A percentile compares a stretch with the other conserved stretches of the same genome.
These are phyloP conservation scores for Apiospora arundinis DNA, from an alignment of 2,329 filamentous ascomycete species.

Conservation along the genomic window DNA sequence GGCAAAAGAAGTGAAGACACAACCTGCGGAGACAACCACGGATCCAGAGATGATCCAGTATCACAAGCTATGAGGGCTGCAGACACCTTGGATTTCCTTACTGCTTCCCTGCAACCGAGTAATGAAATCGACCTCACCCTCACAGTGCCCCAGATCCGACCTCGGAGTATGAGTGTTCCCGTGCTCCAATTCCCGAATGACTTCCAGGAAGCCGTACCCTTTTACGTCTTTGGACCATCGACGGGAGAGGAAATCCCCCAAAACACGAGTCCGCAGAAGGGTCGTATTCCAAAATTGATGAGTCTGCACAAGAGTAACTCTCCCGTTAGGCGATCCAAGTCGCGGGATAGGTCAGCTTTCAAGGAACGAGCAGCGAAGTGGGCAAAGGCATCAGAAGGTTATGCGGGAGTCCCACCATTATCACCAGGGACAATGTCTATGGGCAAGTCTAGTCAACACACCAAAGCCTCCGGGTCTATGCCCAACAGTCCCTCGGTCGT, in stretches of 20 bases:
- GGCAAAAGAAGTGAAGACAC: conserved; percentile 23
- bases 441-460: conserved; percentile 29
- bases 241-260: neutral
- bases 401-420: neutral
- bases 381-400: conserved; percentile 20
- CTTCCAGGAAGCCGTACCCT: conserved; percentile 52
- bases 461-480: conserved; percentile 30
- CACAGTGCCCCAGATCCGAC: conserved; percentile 34
- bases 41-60: conserved; percentile 52
- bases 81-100: conserved; percentile 62
- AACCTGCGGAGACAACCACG: conserved; percentile 16
- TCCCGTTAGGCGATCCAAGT: neutral
- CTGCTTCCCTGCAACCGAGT: conserved; percentile 58
- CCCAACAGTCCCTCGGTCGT: conserved; percentile 36
- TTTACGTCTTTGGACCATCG: conserved; percentile 53
- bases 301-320: neutral
- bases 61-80: conserved; percentile 64
- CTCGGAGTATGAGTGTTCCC: conserved; percentile 58
- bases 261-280: conserved; percentile 5
- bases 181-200: conserved; percentile 52
- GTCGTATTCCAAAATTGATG: conserved; percentile 3
- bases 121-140: conserved; percentile 55
- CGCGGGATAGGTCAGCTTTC: conserved; percentile 8
- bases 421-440: conserved; percentile 27
- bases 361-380: neutral